Conservation (phyloP, 140 eudicot genomes). For the Ambrosia hybrid region DNA sequence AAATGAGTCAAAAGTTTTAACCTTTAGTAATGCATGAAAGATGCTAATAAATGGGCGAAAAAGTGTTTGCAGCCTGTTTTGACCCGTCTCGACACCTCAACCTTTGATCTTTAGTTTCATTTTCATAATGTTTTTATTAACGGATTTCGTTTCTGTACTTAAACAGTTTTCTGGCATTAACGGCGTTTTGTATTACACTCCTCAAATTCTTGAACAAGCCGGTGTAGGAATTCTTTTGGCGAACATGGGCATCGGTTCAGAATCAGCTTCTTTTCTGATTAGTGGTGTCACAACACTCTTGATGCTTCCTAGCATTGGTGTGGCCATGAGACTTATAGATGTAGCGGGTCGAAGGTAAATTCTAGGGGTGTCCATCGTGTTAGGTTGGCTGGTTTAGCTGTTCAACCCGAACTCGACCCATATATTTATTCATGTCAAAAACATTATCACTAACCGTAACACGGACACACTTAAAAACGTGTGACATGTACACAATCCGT, state of each 20-base stretch:
- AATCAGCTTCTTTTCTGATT: conserved; percentile 76
- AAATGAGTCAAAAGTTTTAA: not conserved
- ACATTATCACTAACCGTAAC: too few relatives aligned
- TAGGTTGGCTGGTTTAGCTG: too few relatives aligned
- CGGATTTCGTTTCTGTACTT: too few relatives aligned
- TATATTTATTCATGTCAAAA: too few relatives aligned
- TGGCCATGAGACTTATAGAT: conserved; percentile 89
- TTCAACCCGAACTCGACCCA: too few relatives aligned
- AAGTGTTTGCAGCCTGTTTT: not conserved
- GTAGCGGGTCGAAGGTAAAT: conserved; percentile 85
- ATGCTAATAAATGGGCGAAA: not conserved
- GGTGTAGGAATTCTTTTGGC: conserved; percentile 79
- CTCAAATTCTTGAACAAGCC: conserved; percentile 91
- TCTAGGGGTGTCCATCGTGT: not conserved
- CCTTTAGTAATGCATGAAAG: too few relatives aligned
- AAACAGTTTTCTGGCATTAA: conserved; percentile 80
- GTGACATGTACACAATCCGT: too few relatives aligned
- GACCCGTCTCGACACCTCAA: not conserved
- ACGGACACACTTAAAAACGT: too few relatives aligned
- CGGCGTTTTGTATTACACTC: conserved; percentile 89
- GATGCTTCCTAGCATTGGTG: conserved; percentile 86
- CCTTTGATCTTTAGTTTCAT: not conserved
- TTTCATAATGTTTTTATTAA: conserved; percentile 2
- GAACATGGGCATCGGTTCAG: conserved; percentile 70
- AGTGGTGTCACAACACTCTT: conserved; percentile 80